Conservation (phyloP, 441 rosid genomes). For the Aquilaria agallochum region DNA sequence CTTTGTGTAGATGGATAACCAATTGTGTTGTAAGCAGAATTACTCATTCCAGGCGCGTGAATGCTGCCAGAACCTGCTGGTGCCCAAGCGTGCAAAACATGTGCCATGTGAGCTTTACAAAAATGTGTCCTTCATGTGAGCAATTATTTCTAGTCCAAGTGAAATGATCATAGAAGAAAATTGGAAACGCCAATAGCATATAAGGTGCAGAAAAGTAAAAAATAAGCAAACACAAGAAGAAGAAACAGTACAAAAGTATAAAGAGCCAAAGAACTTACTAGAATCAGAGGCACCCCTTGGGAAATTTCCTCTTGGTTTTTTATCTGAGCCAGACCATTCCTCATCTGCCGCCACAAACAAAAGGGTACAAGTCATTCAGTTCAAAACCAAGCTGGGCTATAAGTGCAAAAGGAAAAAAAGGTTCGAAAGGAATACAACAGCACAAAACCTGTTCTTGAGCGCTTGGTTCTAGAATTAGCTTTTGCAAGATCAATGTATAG, state of each 20-base stretch:
- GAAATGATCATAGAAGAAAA: slow-evolving; percentile 14
- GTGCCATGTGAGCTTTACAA: slow-evolving; percentile 86
- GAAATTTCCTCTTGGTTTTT: slow-evolving; percentile 53
- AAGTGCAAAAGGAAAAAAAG: not conserved
- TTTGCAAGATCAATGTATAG: slow-evolving; percentile 81
- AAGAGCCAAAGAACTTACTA: slow-evolving; percentile 37
- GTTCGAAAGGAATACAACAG: slow-evolving; percentile 7
- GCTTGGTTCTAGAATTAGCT: slow-evolving; percentile 85
- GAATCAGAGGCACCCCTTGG: slow-evolving; percentile 37
- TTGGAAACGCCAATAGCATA: slow-evolving; percentile 8
- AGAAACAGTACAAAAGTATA: slow-evolving; percentile 4
- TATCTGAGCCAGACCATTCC: slow-evolving; percentile 49
- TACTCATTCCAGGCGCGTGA: slow-evolving; percentile 85
- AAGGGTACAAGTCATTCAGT: slow-evolving; percentile 5
- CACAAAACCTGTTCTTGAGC: slow-evolving; percentile 54
- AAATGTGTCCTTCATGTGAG: slow-evolving; percentile 50
- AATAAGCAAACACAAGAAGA: slow-evolving; percentile 8
- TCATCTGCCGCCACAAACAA: slow-evolving; percentile 42
- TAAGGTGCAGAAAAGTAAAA: slow-evolving; percentile 17
- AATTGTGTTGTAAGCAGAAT: slow-evolving; percentile 79
- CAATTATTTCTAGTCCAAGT: slow-evolving; percentile 31
- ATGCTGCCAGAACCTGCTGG: slow-evolving; percentile 96
- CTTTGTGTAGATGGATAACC: slow-evolving; percentile 94
- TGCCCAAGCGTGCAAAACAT: slow-evolving; percentile 88
- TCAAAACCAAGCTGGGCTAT: slow-evolving; percentile 1